Conservation (phyloP, 306 rosid genomes). For the Acacia confusa region DNA sequence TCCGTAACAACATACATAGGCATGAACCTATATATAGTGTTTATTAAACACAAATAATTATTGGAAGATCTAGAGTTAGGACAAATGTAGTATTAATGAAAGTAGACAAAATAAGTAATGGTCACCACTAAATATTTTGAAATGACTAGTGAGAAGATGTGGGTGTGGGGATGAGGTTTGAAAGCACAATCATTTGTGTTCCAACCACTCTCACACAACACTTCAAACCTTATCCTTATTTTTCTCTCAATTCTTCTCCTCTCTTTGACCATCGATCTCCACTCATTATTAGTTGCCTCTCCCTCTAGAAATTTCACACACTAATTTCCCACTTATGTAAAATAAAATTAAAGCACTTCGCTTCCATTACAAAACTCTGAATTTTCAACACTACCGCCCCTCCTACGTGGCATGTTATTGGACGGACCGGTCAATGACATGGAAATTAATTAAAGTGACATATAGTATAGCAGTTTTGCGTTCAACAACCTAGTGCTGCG, state of each 20-base stretch:
- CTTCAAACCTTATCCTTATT: slow-evolving; percentile 48
- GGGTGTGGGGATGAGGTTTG: slow-evolving; percentile 32
- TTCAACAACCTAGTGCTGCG: background rate
- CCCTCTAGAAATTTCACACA: slow-evolving; percentile 13
- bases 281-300: background rate
- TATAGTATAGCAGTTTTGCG: background rate
- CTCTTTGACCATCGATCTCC: background rate
- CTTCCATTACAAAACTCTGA: slow-evolving; percentile 41
- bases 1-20: no score
- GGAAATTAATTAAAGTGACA: background rate
- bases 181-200: slow-evolving; percentile 44
- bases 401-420: slow-evolving; percentile 42
- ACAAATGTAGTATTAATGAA: background rate
- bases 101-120: background rate
- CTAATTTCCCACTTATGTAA: background rate
- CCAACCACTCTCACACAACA: slow-evolving; percentile 52
- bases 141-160: background rate
- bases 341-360: background rate
- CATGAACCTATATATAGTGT: background rate
- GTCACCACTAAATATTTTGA: slow-evolving; percentile 26
- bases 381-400: background rate
- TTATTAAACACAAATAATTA: no score
- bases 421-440: slow-evolving; percentile 18
- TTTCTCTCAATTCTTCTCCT: background rate
- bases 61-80: background rate